phyloP scores from a whole-genome alignment of 495 filamentous ascomycete genomes.

The Hypoxylon intermedium region DNA sequence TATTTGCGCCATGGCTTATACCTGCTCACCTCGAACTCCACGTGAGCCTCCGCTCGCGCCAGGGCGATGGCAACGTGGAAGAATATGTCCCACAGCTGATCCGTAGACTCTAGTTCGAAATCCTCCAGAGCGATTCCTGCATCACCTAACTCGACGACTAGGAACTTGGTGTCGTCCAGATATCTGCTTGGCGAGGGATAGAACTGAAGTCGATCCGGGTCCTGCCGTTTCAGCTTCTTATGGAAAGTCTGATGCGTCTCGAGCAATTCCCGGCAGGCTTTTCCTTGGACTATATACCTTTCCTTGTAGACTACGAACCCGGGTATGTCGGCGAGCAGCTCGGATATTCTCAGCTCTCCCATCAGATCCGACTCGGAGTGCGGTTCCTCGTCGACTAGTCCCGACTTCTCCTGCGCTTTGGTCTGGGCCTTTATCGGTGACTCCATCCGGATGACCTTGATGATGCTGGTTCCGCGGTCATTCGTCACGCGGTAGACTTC shows the following conservation, averaged over 20 bases:
- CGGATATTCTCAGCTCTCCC: conserved; percentile 75
- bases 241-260: conserved; percentile 70
- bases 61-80: conserved; percentile 79
- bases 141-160: conserved; percentile 86
- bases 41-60: conserved; percentile 74
- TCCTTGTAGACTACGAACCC: conserved; percentile 94
- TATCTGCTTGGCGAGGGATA: conserved; percentile 69
- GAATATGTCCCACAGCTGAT: conserved; percentile 84
- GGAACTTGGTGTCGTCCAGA: conserved; percentile 72
- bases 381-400: conserved; percentile 57
- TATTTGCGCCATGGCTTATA: too few relatives aligned
- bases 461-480: conserved; percentile 55
- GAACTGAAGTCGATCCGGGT: conserved; percentile 66
- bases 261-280: conserved; percentile 66
- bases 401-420: conserved; percentile 53
- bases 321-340: conserved; percentile 76
- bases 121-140: conserved; percentile 80
- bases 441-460: conserved; percentile 60
- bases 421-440: conserved; percentile 56
- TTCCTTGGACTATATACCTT: conserved; percentile 74
- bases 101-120: conserved; percentile 58
- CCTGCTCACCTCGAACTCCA: conserved; percentile 74
- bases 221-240: conserved; percentile 62
- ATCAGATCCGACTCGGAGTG: conserved; percentile 50
- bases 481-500: conserved; percentile 70